Percentiles rank a stretch among this genome's conserved stretches.
These are phyloP conservation scores for Salix purpurea DNA, from an alignment of 345 rosid species.

Conservation along the genomic window DNA sequence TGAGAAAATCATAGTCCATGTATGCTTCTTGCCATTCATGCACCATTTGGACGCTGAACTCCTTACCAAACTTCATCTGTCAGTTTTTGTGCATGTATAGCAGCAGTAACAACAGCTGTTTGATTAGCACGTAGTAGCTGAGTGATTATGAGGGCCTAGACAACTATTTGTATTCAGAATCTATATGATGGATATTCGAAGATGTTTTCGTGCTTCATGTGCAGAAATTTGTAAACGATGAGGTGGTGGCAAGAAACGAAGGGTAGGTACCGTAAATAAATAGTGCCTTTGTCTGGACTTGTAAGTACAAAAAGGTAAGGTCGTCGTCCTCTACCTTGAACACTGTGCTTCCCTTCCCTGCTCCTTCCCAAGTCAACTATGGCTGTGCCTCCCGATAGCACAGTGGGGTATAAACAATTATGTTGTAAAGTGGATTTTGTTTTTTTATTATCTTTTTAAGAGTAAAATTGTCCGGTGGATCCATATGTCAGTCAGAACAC, in stretches of 20 bases:
- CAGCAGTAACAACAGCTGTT: neutral
- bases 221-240: no score
- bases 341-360: no score
- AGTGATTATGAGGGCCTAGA: neutral
- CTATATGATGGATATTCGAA: neutral
- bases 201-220: neutral
- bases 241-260: neutral
- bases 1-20: constrained; percentile 54
- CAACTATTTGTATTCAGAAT: neutral
- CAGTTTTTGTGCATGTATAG: neutral
- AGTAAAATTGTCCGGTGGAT: neutral
- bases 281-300: no score
- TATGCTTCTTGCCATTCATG: constrained; percentile 77
- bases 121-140: neutral
- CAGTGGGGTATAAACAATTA: no score
- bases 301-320: no score
- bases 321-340: no score
- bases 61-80: constrained; percentile 74
- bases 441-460: no score
- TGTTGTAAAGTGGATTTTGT: no score
- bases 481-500: neutral
- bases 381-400: no score
- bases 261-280: no score
- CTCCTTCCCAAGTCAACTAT: no score
- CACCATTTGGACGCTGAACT: constrained; percentile 59